Evolutionary conservation across 2,329 filamentous ascomycete species (phyloP).

Genomic region (Aspergillus udagawae): DNA sequence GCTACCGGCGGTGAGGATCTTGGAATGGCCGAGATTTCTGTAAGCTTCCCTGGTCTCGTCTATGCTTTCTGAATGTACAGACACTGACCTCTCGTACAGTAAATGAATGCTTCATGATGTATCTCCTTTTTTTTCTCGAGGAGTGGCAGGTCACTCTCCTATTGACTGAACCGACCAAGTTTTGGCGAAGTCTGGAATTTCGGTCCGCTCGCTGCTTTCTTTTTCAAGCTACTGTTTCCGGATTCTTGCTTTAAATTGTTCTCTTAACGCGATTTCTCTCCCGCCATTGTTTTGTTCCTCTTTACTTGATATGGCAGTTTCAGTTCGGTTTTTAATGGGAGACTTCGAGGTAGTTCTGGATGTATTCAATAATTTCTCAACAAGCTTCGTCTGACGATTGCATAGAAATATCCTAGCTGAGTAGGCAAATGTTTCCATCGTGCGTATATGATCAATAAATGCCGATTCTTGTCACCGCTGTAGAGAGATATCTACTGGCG

Average conservation of each 20-base stretch:
- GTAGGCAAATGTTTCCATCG: neutral
- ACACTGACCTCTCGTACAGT: constrained; percentile 7
- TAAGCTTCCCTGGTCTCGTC: constrained; percentile 25
- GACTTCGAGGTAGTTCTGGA: constrained; percentile 7
- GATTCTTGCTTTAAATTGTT: constrained; percentile 6
- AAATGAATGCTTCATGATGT: constrained; percentile 14
- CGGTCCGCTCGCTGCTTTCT: constrained; percentile 1
- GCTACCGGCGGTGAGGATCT: constrained; percentile 50
- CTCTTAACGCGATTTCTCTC: constrained; percentile 5
- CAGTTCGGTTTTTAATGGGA: constrained; percentile 3
- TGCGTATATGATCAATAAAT: neutral
- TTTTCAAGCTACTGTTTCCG: constrained; percentile 6
- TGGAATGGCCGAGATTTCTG: constrained; percentile 56
- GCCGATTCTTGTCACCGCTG: neutral
- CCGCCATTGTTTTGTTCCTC: constrained; percentile 3
- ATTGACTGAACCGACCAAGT: neutral
- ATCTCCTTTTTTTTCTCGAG: constrained; percentile 1
- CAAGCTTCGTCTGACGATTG: neutral
- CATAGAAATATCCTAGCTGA: neutral
- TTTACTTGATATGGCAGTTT: constrained; percentile 8
- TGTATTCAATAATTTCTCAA: constrained; percentile 16
- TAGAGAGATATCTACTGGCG: neutral
- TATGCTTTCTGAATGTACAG: neutral
- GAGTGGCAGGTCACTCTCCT: constrained; percentile 7
- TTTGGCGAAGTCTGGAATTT: neutral